Base-by-base conservation (phyloP, 768 basidiomycete species). In the Obba rivulosa region DNA sequence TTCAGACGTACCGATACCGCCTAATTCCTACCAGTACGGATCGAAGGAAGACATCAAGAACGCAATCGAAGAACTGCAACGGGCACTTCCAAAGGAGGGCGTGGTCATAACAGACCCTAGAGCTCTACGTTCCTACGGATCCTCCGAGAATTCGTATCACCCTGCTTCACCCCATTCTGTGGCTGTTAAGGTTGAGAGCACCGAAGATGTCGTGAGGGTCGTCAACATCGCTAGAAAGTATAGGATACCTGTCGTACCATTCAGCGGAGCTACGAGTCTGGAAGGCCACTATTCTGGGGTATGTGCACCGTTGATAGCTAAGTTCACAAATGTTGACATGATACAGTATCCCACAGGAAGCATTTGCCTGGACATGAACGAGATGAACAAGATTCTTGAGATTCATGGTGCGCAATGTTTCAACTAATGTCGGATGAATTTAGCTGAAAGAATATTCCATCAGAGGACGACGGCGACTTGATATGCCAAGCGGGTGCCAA, bases 251-350 rank as follows among this genome's bases (percentile, higher is more conserved):
- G 74, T 95, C 22, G 80, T 80, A 14, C 80, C 91, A 2, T 93
- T 85, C 58, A 82, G 85, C 41, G 92, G 91, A 2, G 92, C 87
- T 10, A 95, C 91, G 0, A 85, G 83, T 58, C 72, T 94, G 11
- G 92, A 95, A 62, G 91, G 91, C 0, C 90, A 95, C 66, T 31
- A 7, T 52, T 79, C 79, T 41, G 87, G 86, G 23, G 87, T 88
- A 49, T 48, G 74, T 13, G 48, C n/a, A 10, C 14, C 8, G 13
- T 42, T 42, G 8, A 24, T 4, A 9, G 41, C 65, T 10, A 34
- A 14, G 23, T 18, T 36, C 43, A 13, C 24, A 25, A 28, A 25
- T 21, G 24, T 21, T 28, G 24, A 20, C 17, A 7, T 23, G 38
- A 8, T 28, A 9, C 41, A 58, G 51, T 52, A 49, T 13, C 34